Percentiles rank a stretch among this genome's conserved stretches.
phyloP scores from a whole-genome alignment of 805 yeast genomes.

The Metschnikowia baotianmanensis region DNA sequence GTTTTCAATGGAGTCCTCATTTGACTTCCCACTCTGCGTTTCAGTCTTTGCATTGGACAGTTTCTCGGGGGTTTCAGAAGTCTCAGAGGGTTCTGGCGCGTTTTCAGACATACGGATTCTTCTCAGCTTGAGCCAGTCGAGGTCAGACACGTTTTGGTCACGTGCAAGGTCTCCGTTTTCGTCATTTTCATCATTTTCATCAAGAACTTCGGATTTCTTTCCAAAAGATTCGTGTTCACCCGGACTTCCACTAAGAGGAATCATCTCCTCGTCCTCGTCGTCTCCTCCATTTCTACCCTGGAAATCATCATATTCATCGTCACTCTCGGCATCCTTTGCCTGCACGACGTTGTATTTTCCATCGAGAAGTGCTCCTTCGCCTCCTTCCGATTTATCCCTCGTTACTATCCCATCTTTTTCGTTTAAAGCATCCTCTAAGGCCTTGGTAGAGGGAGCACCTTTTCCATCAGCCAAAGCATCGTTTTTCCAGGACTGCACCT shows the following conservation, averaged over 20 bases:
- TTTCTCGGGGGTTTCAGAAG: no score
- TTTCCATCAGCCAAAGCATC: conserved; percentile 49
- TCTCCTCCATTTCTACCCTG: conserved; percentile 26
- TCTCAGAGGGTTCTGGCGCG: conserved; percentile 6
- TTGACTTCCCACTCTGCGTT: not conserved
- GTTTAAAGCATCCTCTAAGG: conserved; percentile 42
- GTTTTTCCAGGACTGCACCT: conserved; percentile 73
- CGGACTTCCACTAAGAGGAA: conserved; percentile 29
- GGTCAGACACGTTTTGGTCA: conserved; percentile 61
- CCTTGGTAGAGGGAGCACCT: conserved; percentile 46
- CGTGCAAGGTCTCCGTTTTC: conserved; percentile 29
- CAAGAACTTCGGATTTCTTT: no score
- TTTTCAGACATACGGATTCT: conserved; percentile 61
- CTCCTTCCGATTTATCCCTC: no score
- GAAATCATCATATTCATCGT: conserved; percentile 53
- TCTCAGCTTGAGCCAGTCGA: conserved; percentile 83
- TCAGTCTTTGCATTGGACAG: not conserved
- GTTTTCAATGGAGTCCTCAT: not conserved
- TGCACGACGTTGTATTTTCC: conserved; percentile 32
- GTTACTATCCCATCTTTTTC: conserved; percentile 22
- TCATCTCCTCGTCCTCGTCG: conserved; percentile 51
- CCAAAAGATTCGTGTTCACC: not conserved
- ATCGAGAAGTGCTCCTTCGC: no score
- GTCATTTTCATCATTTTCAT: conserved; percentile 13
- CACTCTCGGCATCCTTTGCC: conserved; percentile 45